These are phyloP conservation scores for Fonsecaea erecta DNA, from an alignment of 2,329 filamentous ascomycete genomes.

Conservation along the genomic window DNA sequence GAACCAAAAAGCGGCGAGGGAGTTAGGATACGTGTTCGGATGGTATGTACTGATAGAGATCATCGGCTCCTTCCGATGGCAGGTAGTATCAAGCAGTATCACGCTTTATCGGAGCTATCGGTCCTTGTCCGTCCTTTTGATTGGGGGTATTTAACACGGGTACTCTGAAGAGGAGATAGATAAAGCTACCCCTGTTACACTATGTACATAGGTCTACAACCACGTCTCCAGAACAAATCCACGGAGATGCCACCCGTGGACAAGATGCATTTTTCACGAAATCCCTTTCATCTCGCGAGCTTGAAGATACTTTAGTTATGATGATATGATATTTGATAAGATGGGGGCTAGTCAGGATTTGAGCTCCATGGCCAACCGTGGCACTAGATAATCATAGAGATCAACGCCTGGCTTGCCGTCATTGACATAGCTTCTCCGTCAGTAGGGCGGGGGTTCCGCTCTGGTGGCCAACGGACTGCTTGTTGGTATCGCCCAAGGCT, in stretches of 20 bases:
- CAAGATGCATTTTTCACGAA: neutral
- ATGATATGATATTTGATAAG: neutral
- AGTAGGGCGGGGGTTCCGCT: neutral
- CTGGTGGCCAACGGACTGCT: neutral
- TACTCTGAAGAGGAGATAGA: neutral
- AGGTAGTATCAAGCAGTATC: slow-evolving; percentile 4
- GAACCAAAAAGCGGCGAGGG: neutral
- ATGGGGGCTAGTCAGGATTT: neutral
- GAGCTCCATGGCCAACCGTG: neutral
- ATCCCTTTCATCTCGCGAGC: neutral
- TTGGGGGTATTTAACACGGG: neutral
- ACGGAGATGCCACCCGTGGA: neutral
- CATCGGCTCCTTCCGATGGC: neutral
- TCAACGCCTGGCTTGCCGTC: neutral
- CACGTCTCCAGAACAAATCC: neutral
- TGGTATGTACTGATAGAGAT: neutral
- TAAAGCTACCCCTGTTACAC: neutral
- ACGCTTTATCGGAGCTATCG: neutral
- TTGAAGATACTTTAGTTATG: neutral
- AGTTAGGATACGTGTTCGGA: neutral
- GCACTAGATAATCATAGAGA: neutral
- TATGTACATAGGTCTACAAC: neutral
- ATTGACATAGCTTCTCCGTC: too few species aligned
- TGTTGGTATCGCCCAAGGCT: neutral
- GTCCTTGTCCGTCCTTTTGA: neutral